phyloP scores from a whole-genome alignment of 2,329 filamentous ascomycete species.

The Xylaria sp. region DNA sequence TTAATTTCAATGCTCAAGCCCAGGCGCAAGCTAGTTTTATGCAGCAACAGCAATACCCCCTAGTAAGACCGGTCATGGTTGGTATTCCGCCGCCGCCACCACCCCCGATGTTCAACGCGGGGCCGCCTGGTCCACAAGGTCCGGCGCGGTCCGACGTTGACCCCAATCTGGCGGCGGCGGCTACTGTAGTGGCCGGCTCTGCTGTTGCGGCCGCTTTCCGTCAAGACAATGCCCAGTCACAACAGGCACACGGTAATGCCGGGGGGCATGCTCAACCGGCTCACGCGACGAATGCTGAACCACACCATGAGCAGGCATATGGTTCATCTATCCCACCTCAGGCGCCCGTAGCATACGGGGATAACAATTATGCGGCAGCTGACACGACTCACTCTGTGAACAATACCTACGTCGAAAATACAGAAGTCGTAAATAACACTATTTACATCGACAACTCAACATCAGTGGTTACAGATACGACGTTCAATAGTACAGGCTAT shows the following conservation, averaged over 20 bases:
- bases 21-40: constrained; percentile 25
- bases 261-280: constrained; percentile 11
- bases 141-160: constrained; percentile 19
- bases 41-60: constrained; percentile 22
- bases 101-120: background rate
- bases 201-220: constrained; percentile 15
- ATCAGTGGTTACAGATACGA: constrained; percentile 5
- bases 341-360: background rate
- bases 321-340: constrained; percentile 10
- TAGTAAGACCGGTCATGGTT: constrained; percentile 21
- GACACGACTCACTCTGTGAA: constrained; percentile 12
- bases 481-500: constrained; percentile 17
- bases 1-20: constrained; percentile 26
- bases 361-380: constrained; percentile 10
- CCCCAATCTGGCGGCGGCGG: constrained; percentile 4
- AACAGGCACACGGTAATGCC: background rate
- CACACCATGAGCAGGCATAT: constrained; percentile 6
- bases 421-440: constrained; percentile 18
- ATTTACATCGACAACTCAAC: constrained; percentile 24
- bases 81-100: constrained; percentile 10
- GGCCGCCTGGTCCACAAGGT: constrained; percentile 1
- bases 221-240: constrained; percentile 10
- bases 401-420: constrained; percentile 24
- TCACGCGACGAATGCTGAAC: background rate
- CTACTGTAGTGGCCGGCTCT: constrained; percentile 5